phyloP scores from a whole-genome alignment of 192 early-diverging fungal genomes.

The Backusella liffmaniae region DNA sequence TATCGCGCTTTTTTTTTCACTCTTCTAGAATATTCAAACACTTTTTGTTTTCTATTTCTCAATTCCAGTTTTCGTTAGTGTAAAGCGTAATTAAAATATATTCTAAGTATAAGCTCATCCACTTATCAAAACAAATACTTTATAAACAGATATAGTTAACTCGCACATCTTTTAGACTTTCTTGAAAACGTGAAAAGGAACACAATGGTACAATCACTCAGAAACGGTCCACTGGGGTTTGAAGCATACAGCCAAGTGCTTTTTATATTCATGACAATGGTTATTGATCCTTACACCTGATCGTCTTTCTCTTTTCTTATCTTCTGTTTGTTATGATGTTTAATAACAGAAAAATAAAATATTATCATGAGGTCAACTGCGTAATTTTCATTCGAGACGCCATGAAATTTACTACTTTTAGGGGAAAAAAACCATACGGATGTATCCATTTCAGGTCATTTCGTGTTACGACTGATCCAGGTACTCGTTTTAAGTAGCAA shows the following conservation, averaged over 20 bases:
- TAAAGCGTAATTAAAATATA: neutral
- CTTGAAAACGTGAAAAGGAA: neutral
- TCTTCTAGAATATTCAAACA: neutral
- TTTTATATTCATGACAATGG: neutral
- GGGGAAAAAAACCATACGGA: no score
- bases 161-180: neutral
- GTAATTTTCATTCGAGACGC: neutral
- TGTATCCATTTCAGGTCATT: neutral
- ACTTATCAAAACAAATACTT: neutral
- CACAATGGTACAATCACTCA: neutral
- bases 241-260: neutral
- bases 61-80: neutral
- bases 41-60: neutral
- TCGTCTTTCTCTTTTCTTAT: neutral
- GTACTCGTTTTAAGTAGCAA: neutral
- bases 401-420: neutral
- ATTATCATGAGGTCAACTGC: neutral
- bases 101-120: neutral
- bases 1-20: neutral
- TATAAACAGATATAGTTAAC: neutral
- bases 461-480: neutral
- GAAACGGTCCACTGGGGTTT: no score
- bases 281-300: neutral
- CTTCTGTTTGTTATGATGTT: neutral
- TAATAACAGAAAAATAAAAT: neutral